phyloP scores from a whole-genome alignment of 306 rosid genomes.

The Castanea sativa region DNA sequence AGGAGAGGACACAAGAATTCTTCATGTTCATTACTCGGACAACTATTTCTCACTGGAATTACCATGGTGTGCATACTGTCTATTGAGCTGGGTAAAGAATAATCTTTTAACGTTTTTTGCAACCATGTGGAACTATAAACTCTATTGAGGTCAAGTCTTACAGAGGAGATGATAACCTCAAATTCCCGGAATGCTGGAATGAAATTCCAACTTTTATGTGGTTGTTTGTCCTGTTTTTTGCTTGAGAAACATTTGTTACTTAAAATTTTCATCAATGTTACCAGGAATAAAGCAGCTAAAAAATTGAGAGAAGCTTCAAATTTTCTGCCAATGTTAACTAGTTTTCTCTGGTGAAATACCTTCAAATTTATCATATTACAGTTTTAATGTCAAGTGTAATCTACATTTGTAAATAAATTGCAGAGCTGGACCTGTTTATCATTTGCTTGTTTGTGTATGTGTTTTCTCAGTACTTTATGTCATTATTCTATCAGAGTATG shows the following conservation, averaged over 20 bases:
- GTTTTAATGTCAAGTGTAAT: too few species aligned
- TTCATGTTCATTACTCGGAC: constrained; percentile 84
- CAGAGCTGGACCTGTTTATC: background rate
- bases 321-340: background rate
- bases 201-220: too few species aligned
- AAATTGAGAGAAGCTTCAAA: background rate
- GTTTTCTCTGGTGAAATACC: background rate
- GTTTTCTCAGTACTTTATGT: background rate
- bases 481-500: background rate
- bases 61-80: constrained; percentile 31
- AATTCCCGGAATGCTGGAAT: background rate
- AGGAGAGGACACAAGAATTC: constrained; percentile 71
- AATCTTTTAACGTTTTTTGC: background rate
- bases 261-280: background rate
- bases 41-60: constrained; percentile 93
- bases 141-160: background rate
- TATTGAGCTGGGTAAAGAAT: constrained; percentile 12
- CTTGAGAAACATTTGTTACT: background rate
- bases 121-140: background rate
- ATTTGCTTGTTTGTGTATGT: background rate
- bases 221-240: background rate
- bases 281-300: background rate
- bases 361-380: too few species aligned
- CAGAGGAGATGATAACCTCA: background rate
- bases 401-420: too few species aligned